Base-by-base conservation (phyloP, 2,329 filamentous ascomycete genomes). In the Daldinia sp. region DNA sequence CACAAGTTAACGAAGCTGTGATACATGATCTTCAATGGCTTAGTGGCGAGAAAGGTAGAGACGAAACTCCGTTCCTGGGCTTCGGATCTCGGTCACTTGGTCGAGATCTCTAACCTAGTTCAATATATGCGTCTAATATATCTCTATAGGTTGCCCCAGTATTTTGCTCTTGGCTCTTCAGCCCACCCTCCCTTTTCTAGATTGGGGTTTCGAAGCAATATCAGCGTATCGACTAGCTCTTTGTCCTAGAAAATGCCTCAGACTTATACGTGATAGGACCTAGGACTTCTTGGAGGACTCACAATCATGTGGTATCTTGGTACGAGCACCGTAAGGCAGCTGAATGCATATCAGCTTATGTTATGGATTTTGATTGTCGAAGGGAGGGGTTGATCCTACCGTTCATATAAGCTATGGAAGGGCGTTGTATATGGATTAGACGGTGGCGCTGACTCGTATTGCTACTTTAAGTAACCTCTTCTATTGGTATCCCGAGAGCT, bases 241-340 rank as follows among this genome's bases (percentile, higher is more conserved):
- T 45, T 7, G 11, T 7, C 10, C 17, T n/a, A 43, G 54, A 62
- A 65, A 65, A 62, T 65, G 23, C 58, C 63, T 56, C 63, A 62
- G 48, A 11, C 39, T 35, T 8, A 50, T 52, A 51, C 37, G 50
- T 52, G 43, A 57, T 50, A 34, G 60, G 58, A 51, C 43, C 21
- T 39, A 48, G 43, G 48, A 23, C 15, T 39, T 25, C n/a, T 51
- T 29, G 9, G n/a, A 29, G 30, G 6, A 51, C 13, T 37, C 4
- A 15, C 7, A 39, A 34, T 15, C 48, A 37, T 17, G 48, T 35
- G 21, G 7, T 15, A 48, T 15, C 15, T 30, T 23, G 13, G 48
- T 23, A 34, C 17, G 30, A 37, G 32, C n/a, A n/a, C 43, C 43
- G 23, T 30, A 30, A n/a, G 17, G 23, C 27, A 43, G 39, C 11